Percentiles rank a stretch among this genome's conserved stretches.
Evolutionary conservation across 148 eudicot species (phyloP).

Genomic region (Linanthus parryae): DNA sequence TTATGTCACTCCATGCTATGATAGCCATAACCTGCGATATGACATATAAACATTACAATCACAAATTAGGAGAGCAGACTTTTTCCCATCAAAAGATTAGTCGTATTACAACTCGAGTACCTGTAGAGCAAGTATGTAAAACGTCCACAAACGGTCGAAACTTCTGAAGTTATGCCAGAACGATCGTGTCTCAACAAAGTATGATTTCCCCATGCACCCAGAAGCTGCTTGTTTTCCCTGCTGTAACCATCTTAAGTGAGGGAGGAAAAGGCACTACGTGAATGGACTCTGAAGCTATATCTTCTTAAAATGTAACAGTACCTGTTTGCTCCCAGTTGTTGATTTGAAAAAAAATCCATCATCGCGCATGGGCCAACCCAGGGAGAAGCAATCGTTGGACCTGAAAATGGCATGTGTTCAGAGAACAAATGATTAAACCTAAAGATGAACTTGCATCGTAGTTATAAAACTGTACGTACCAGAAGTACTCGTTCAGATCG

Average conservation of each 20-base stretch:
- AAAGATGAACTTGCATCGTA: neutral
- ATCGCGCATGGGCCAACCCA: constrained; percentile 98
- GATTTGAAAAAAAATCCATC: constrained; percentile 85
- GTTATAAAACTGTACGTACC: constrained; percentile 35
- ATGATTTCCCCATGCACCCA: constrained; percentile 64
- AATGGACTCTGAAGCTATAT: no score
- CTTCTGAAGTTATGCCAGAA: constrained; percentile 92
- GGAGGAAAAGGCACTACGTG: neutral
- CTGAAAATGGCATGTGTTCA: constrained; percentile 25
- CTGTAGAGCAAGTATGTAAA: constrained; percentile 75
- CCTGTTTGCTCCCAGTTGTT: constrained; percentile 51
- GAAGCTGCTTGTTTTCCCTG: constrained; percentile 53
- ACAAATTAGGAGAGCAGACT: no score
- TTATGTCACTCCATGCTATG: constrained; percentile 67
- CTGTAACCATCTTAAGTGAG: constrained; percentile 19
- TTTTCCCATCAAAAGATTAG: neutral
- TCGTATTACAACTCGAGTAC: constrained; percentile 26
- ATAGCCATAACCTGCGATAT: constrained; percentile 71
- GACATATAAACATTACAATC: constrained; percentile 2
- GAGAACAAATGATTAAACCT: no score
- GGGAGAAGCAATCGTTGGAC: constrained; percentile 76
- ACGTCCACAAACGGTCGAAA: constrained; percentile 95
- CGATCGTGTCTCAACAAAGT: constrained; percentile 77
- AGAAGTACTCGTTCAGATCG: constrained; percentile 85
- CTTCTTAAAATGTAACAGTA: constrained; percentile 12